These are phyloP conservation scores for Aphanomyces astaci DNA, from an alignment of 352 stramenopile species.

Conservation along the genomic window DNA sequence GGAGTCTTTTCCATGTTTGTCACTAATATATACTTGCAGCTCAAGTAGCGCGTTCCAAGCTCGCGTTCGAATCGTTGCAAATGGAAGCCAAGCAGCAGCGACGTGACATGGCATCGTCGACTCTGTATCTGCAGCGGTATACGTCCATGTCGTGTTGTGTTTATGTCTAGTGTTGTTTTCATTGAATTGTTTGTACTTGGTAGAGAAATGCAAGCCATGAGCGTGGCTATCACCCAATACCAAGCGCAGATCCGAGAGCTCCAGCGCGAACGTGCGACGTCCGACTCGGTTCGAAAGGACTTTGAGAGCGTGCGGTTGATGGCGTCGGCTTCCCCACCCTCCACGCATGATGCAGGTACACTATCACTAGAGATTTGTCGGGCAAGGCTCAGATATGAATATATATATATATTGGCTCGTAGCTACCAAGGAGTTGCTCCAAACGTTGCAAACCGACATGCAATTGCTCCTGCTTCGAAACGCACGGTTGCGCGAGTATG, in stretches of 20 bases:
- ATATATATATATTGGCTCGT: neutral
- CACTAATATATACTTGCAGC: too few relatives aligned
- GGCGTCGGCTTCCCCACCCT: neutral
- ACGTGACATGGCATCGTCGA: slow-evolving; percentile 9
- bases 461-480: slow-evolving; percentile 19
- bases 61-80: neutral
- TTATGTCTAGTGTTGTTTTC: neutral
- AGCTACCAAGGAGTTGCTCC: slow-evolving; percentile 1
- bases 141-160: neutral
- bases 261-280: neutral
- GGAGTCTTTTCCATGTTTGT: too few relatives aligned
- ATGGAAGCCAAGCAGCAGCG: neutral
- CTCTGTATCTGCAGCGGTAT: slow-evolving; percentile 12
- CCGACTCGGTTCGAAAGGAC: slow-evolving; percentile 1
- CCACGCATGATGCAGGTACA: neutral
- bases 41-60: neutral
- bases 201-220: slow-evolving; percentile 21
- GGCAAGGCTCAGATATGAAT: too few relatives aligned
- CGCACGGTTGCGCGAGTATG: slow-evolving; percentile 9
- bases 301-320: slow-evolving; percentile 5
- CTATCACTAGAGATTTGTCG: neutral
- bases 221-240: slow-evolving; percentile 11
- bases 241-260: slow-evolving; percentile 20
- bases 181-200: neutral
- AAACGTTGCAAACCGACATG: slow-evolving; percentile 15